Evolutionary conservation across 352 stramenopile species (phyloP).

Genomic region (Globisporangium echinulatum): DNA sequence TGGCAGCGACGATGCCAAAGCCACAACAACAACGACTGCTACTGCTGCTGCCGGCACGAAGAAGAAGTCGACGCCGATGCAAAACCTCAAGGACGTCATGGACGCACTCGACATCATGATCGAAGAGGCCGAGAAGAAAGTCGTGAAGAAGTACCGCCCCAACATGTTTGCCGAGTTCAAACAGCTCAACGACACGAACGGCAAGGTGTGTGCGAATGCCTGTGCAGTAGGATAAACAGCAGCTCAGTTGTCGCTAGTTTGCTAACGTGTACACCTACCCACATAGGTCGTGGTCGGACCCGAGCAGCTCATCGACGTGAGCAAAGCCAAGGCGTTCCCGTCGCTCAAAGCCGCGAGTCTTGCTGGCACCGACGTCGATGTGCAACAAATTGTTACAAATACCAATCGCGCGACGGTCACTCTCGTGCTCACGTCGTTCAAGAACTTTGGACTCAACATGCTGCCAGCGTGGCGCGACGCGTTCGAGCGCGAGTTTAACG

Average conservation of each 20-base stretch:
- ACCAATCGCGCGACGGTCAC: constrained; percentile 36
- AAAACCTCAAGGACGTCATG: constrained; percentile 71
- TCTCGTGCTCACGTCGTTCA: constrained; percentile 79
- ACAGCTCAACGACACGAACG: constrained; percentile 82
- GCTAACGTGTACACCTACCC: not conserved
- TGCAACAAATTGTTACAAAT: constrained; percentile 41
- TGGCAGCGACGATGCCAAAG: not conserved
- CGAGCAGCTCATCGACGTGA: constrained; percentile 46
- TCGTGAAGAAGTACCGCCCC: constrained; percentile 80
- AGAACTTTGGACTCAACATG: constrained; percentile 83
- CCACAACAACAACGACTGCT: not conserved
- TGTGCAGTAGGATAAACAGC: too few species aligned
- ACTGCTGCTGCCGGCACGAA: constrained; percentile 2
- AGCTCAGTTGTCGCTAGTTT: too few species aligned
- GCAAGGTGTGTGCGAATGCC: constrained; percentile 31
- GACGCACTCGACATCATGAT: constrained; percentile 79
- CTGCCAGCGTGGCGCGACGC: constrained; percentile 67
- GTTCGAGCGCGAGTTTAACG: constrained; percentile 41
- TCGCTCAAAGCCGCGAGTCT: constrained; percentile 52
- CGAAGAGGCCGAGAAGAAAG: constrained; percentile 77
- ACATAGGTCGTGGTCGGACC: constrained; percentile 34
- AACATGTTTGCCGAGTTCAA: constrained; percentile 89
- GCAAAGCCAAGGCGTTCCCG: constrained; percentile 47
- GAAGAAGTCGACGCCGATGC: constrained; percentile 45
- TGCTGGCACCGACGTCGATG: constrained; percentile 31